Evolutionary conservation across 495 filamentous ascomycete species (phyloP).

Genomic region (Hypoxylon perforatum): DNA sequence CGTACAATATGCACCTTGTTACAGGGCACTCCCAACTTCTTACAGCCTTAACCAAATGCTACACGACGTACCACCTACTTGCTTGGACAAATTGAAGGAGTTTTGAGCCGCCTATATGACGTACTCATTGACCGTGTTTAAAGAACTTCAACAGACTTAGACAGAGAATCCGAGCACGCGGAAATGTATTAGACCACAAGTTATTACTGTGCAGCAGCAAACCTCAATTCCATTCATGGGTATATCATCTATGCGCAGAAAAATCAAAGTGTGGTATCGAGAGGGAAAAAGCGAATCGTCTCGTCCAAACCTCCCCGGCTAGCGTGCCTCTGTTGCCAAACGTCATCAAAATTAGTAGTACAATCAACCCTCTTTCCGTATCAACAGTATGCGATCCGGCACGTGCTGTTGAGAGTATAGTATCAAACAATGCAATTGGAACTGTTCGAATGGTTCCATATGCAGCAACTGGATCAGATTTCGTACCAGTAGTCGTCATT

Average conservation of each 20-base stretch:
- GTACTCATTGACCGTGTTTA: too few species aligned
- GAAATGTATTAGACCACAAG: neutral
- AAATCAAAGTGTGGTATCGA: slow-evolving; percentile 34
- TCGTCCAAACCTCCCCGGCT: slow-evolving; percentile 18
- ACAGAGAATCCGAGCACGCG: neutral
- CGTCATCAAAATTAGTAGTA: slow-evolving; percentile 13
- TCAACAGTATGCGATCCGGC: slow-evolving; percentile 7
- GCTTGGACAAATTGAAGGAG: too few species aligned
- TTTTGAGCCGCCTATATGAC: too few species aligned
- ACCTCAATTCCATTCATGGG: slow-evolving; percentile 33
- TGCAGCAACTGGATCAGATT: slow-evolving; percentile 53
- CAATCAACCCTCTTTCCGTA: slow-evolving; percentile 6
- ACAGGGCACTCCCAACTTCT: neutral
- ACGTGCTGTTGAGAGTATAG: neutral
- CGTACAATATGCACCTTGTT: neutral
- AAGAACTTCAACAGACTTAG: too few species aligned
- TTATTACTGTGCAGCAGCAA: slow-evolving; percentile 5
- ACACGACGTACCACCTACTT: too few species aligned
- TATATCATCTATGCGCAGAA: slow-evolving; percentile 34
- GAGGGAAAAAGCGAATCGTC: slow-evolving; percentile 26
- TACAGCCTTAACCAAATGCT: too few species aligned
- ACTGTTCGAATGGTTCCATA: neutral
- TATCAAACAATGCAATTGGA: neutral
- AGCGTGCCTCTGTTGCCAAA: slow-evolving; percentile 27
- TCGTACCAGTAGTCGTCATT: slow-evolving; percentile 79